These are phyloP conservation scores for Begonia masoniana DNA, from an alignment of 306 rosid genomes.

Conservation along the genomic window DNA sequence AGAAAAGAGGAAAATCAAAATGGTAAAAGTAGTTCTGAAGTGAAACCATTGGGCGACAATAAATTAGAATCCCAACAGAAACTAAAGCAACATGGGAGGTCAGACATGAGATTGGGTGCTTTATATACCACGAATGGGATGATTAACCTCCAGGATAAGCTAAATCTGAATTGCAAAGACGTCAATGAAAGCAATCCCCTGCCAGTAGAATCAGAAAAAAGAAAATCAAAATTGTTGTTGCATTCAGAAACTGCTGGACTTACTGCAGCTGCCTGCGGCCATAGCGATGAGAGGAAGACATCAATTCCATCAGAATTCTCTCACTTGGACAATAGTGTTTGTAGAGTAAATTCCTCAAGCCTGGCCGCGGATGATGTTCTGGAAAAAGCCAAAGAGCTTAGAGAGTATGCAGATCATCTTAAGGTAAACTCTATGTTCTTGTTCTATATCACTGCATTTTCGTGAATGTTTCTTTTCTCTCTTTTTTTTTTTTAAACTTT, in stretches of 20 bases:
- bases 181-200: conserved; percentile 14
- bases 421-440: conserved; percentile 44
- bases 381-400: conserved; percentile 49
- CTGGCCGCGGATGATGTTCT: conserved; percentile 32
- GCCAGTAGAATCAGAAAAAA: conserved; percentile 20
- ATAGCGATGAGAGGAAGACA: too few relatives aligned
- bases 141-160: conserved; percentile 17
- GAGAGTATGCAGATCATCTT: conserved; percentile 43
- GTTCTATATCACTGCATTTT: conserved; percentile 12
- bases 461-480: conserved; percentile 4
- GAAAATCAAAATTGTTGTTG: conserved; percentile 24
- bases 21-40: conserved; percentile 14
- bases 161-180: conserved; percentile 27
- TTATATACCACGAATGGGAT: conserved; percentile 19
- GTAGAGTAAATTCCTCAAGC: conserved; percentile 23
- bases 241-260: conserved; percentile 15
- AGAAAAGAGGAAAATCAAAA: conserved; percentile 19
- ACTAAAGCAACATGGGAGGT: conserved; percentile 24
- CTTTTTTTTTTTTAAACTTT: conserved; percentile 4
- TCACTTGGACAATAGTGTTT: conserved; percentile 13
- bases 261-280: conserved; percentile 11
- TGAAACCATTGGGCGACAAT: conserved; percentile 25
- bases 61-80: conserved; percentile 23
- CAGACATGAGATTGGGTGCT: conserved; percentile 24
- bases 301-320: too few relatives aligned